These are phyloP conservation scores for Plasmodiophora brassicae DNA, from an alignment of 208 protist genomes.

Conservation along the genomic window DNA sequence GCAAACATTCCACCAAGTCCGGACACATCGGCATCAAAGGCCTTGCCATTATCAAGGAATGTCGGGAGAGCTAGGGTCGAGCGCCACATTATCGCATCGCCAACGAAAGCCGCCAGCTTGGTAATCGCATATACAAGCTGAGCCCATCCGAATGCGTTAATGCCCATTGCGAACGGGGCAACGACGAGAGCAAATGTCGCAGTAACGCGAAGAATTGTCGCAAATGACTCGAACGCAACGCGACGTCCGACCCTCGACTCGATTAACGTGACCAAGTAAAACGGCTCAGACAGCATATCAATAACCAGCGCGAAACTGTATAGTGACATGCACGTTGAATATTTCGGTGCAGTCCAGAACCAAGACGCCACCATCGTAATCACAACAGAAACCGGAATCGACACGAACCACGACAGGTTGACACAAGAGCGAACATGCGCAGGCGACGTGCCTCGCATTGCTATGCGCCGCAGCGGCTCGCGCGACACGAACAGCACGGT, in stretches of 20 bases:
- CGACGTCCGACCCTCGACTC: neutral
- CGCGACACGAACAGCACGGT: neutral
- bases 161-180: neutral
- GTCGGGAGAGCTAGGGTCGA: neutral
- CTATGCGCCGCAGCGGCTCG: slow-evolving; percentile 7
- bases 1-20: slow-evolving; percentile 5
- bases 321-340: neutral
- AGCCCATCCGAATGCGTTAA: neutral
- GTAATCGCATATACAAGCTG: neutral
- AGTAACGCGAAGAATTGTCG: neutral
- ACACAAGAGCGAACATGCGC: neutral
- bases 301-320: neutral
- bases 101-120: neutral
- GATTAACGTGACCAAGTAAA: neutral
- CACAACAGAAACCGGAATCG: neutral
- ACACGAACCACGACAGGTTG: neutral
- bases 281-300: neutral
- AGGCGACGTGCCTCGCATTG: neutral
- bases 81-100: neutral
- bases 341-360: no score
- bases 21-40: neutral
- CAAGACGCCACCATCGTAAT: neutral
- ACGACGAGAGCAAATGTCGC: neutral
- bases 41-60: neutral
- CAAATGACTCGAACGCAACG: slow-evolving; percentile 6